Percentiles rank a stretch among this genome's conserved stretches.
Conservation (phyloP, 352 stramenopile species). For the Phytophthora pinifolia region DNA sequence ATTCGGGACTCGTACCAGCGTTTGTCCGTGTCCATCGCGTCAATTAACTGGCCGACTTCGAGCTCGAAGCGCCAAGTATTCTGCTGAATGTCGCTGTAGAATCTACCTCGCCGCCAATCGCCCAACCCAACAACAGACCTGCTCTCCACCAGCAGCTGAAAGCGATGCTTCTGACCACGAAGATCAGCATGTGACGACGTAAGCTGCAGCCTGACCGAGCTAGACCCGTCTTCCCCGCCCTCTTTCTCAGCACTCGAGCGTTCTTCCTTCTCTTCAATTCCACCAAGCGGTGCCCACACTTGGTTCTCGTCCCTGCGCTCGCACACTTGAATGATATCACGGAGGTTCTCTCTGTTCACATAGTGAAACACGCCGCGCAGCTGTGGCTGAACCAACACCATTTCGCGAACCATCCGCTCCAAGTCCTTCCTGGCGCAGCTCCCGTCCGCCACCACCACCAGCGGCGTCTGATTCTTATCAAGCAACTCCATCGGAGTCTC, state of each 20-base stretch:
- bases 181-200: constrained; percentile 30
- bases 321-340: constrained; percentile 45
- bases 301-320: constrained; percentile 32
- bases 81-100: constrained; percentile 46
- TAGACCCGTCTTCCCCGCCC: neutral
- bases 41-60: constrained; percentile 55
- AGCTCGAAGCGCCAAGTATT: constrained; percentile 67
- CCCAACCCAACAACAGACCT: constrained; percentile 18
- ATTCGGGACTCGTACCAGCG: constrained; percentile 78
- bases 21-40: constrained; percentile 68
- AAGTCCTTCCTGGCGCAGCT: constrained; percentile 8
- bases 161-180: constrained; percentile 33
- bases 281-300: constrained; percentile 41
- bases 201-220: constrained; percentile 40
- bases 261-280: neutral
- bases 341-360: constrained; percentile 28
- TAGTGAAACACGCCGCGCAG: constrained; percentile 39
- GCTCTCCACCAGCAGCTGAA: constrained; percentile 54
- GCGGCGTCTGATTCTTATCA: constrained; percentile 26
- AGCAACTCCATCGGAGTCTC: constrained; percentile 20
- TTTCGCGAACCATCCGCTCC: constrained; percentile 11
- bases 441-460: constrained; percentile 36
- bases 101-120: constrained; percentile 50
- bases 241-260: no score
- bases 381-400: constrained; percentile 37